Evolutionary conservation across 371 early-diverging fungal genomes (phyloP), one percentile per base, ranked within the genome.

Genomic region (Mucor mucedo): DNA sequence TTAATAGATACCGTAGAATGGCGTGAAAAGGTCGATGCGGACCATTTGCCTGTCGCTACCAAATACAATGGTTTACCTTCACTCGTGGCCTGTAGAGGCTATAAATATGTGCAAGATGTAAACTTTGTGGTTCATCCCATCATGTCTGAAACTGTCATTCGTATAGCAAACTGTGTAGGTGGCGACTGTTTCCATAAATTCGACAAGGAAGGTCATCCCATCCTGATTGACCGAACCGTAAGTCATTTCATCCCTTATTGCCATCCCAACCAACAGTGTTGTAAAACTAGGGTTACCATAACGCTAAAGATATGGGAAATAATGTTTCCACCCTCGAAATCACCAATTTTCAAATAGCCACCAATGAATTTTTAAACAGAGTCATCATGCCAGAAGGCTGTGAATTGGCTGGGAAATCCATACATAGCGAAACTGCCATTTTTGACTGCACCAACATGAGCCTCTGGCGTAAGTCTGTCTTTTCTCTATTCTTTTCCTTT

Each of bases 121-220:
- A 90, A 92, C 67, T 72, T 89, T 42, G 77, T 73, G 41, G 73
- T 82, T 2, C 69, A 81, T 5, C 88, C 88, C 16, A 82, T 79
- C 38, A 69, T 89, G n/a, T 87, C 87, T 11, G 88, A 88, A 27
- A 78, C 80, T 52, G 82, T 84, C 27, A 72, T 87, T 44, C 76
- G 84, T 32, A 80, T 89, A 48, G 74, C 73, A 50, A 80, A 73
- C 54, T 86, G 78, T 66, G 82, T 89, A 68, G 94, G 93, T 5
- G 94, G 94, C 32, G 86, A 89, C 56, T 86, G 87, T 75, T 88
- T 88, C 55, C 94, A 94, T 79, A 93, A 93, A 66, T 79, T 84
- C 62, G 94, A 94, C 76, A 88, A 87, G 62, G 84, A 86, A 32
- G 94, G 93, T 11, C 78, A 83, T 56, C 92, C 93, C 1, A 71